A percentile compares a stretch with the other conserved stretches of the same genome.
These are phyloP conservation scores for Ceratocystis destructans DNA, from an alignment of 2,329 filamentous ascomycete genomes.

Conservation along the genomic window DNA sequence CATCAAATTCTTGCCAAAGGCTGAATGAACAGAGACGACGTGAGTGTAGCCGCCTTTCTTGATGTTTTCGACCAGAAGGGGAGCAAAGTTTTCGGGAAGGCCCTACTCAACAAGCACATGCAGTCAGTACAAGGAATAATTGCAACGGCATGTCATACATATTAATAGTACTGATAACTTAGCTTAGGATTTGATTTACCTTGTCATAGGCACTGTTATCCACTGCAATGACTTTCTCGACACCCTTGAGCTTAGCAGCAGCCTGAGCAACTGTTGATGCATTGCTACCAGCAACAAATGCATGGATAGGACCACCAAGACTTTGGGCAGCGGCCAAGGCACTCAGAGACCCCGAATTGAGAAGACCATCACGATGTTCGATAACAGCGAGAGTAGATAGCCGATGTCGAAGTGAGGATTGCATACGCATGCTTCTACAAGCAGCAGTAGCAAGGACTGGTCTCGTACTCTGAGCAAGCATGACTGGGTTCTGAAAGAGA, in stretches of 20 bases:
- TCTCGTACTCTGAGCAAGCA: constrained; percentile 17
- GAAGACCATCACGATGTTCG: constrained; percentile 81
- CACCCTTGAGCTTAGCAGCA: constrained; percentile 74
- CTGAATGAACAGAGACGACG: constrained; percentile 77
- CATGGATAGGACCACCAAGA: constrained; percentile 73
- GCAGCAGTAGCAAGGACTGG: constrained; percentile 15
- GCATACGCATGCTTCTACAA: constrained; percentile 11
- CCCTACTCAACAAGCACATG: constrained; percentile 39
- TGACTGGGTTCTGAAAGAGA: not conserved
- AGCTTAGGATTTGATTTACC: constrained; percentile 35
- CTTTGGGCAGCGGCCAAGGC: constrained; percentile 77
- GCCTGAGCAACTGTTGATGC: constrained; percentile 65
- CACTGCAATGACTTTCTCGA: constrained; percentile 82
- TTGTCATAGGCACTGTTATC: constrained; percentile 88
- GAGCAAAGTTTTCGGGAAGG: constrained; percentile 87
- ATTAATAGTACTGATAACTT: not conserved
- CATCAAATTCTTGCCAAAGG: constrained; percentile 91
- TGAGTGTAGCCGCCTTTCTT: constrained; percentile 92
- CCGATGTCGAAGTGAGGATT: constrained; percentile 12
- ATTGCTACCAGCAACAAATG: constrained; percentile 70
- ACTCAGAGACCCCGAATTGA: constrained; percentile 69
- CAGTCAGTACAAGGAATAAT: not conserved
- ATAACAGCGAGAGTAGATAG: constrained; percentile 82
- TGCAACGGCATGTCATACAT: not conserved
- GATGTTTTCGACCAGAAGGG: constrained; percentile 86